Evolutionary conservation across 2,329 filamentous ascomycete genomes (phyloP).

Genomic region (Fusarium liriodendri): DNA sequence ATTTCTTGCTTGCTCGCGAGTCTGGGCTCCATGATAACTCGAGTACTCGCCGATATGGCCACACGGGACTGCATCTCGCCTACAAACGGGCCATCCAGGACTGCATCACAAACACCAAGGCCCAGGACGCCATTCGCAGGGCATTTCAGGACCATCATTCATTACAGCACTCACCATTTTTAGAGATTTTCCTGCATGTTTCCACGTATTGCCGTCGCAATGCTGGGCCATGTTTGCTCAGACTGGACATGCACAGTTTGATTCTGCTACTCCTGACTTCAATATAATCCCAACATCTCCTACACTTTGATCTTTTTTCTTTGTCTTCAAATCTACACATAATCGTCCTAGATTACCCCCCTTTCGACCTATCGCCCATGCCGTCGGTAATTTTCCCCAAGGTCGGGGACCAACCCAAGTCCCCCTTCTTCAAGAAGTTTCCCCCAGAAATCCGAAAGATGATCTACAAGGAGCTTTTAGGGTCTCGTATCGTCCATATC

Average conservation of each 20-base stretch:
- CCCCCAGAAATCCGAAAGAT: slow-evolving; percentile 1
- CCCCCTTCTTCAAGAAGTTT: background rate
- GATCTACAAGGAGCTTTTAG: background rate
- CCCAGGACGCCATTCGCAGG: background rate
- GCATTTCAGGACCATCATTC: background rate
- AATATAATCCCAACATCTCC: background rate
- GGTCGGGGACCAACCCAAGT: background rate
- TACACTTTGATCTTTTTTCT: background rate
- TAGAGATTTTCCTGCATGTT: background rate
- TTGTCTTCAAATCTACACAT: background rate
- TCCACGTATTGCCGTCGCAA: background rate
- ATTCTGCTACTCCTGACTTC: background rate
- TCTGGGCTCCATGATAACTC: background rate
- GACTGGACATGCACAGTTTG: background rate
- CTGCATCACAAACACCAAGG: background rate
- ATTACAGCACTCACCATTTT: background rate
- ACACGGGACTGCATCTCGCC: background rate
- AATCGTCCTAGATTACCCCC: background rate
- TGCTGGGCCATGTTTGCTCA: background rate
- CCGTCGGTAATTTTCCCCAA: background rate
- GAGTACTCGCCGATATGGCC: background rate
- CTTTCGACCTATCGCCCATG: background rate
- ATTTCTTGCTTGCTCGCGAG: background rate
- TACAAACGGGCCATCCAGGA: background rate
- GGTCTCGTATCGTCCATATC: background rate